Evolutionary conservation across 202 grass and related monocot species (phyloP).

Genomic region (Eragrostis tef): DNA sequence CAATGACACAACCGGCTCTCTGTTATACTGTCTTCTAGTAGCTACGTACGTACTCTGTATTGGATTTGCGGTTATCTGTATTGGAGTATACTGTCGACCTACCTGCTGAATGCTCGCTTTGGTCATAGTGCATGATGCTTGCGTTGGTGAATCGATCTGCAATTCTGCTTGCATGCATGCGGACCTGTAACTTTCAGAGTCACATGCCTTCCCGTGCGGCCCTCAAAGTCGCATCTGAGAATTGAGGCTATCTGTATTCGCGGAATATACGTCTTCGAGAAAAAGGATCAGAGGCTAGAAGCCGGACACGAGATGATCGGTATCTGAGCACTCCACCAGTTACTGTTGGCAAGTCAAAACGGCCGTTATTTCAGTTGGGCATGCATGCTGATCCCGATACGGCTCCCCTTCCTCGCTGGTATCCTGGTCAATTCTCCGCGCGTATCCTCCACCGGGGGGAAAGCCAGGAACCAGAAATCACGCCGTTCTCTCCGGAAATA

Average conservation of each 20-base stretch:
- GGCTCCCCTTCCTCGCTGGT: background rate
- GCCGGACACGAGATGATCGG: background rate
- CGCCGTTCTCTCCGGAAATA: background rate
- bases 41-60: too few relatives aligned
- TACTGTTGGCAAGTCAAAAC: conserved; percentile 8
- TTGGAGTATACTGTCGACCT: too few relatives aligned
- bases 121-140: background rate
- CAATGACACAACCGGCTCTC: background rate
- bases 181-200: background rate
- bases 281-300: background rate
- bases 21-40: too few relatives aligned
- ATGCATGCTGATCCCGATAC: background rate
- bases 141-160: too few relatives aligned
- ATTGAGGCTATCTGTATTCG: background rate
- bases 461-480: background rate
- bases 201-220: background rate
- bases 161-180: too few relatives aligned
- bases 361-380: conserved; percentile 34
- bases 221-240: background rate
- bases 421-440: background rate
- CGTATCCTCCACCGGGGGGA: background rate
- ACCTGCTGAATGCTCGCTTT: background rate
- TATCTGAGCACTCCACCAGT: background rate
- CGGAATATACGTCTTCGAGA: background rate
- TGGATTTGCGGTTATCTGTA: too few relatives aligned